phyloP scores from a whole-genome alignment of 345 rosid species.

The Eutrema heterophyllum region DNA sequence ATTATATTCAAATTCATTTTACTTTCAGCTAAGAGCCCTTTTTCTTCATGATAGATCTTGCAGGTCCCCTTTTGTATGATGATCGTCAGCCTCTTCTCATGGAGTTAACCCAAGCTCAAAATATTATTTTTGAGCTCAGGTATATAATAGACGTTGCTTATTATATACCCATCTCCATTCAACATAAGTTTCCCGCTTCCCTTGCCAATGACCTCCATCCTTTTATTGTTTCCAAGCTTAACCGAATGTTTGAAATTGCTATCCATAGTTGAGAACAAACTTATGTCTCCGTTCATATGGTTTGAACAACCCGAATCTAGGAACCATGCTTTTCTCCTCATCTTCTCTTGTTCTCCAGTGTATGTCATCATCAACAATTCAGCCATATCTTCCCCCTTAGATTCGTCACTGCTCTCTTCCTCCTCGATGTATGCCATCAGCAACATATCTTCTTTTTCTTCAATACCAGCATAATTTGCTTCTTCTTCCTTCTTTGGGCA shows the following conservation, averaged over 20 bases:
- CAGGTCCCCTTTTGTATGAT: no score
- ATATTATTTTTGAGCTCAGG: no score
- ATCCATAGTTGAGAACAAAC: background rate
- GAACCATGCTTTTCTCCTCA: background rate
- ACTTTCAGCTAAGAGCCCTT: no score
- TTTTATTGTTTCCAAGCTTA: background rate
- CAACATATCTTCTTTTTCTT: background rate
- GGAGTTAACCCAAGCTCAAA: no score
- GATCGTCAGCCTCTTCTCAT: no score
- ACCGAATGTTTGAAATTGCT: background rate
- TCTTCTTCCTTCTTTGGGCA: background rate
- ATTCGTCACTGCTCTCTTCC: background rate
- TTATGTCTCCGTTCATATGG: background rate
- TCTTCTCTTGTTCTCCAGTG: background rate
- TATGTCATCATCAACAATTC: no score
- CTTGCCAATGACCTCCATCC: background rate
- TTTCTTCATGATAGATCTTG: no score
- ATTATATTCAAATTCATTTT: no score
- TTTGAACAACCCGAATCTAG: background rate
- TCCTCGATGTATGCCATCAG: background rate
- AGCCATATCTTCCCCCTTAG: background rate
- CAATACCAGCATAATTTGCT: background rate
- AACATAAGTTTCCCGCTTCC: background rate
- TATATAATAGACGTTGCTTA: background rate
- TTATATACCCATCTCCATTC: fast-evolving